Conservation (phyloP, 768 basidiomycete genomes). For the Amanita inopinata region DNA sequence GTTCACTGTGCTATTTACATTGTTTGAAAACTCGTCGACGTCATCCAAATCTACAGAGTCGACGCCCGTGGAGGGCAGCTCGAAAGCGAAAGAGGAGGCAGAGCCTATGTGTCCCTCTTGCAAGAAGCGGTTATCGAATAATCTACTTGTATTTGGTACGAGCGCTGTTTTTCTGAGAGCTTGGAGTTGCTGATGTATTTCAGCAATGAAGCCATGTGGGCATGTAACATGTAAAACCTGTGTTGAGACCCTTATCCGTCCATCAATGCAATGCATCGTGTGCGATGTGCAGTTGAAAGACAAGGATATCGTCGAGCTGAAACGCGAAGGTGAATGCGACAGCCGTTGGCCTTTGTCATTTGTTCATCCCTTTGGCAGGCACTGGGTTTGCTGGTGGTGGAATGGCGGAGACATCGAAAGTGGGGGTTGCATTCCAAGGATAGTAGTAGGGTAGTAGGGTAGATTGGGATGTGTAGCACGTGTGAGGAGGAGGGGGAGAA, state of each 20-base stretch:
- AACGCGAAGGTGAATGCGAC: conserved; percentile 65
- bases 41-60: conserved; percentile 29
- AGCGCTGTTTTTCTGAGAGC: conserved; percentile 8
- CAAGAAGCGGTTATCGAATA: conserved; percentile 79
- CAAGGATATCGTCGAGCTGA: conserved; percentile 73
- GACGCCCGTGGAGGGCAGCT: conserved; percentile 26
- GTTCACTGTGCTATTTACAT: conserved; percentile 71
- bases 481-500: background rate
- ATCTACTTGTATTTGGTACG: conserved; percentile 58
- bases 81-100: conserved; percentile 38
- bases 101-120: conserved; percentile 82
- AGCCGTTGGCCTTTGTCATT: background rate
- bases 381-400: conserved; percentile 96
- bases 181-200: background rate
- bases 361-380: conserved; percentile 32
- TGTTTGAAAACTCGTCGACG: conserved; percentile 27
- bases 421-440: conserved; percentile 82
- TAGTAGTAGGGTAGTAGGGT: no score
- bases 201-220: conserved; percentile 79
- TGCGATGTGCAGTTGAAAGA: conserved; percentile 64
- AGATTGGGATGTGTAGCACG: background rate
- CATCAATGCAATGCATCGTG: conserved; percentile 74
- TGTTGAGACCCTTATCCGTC: conserved; percentile 75
- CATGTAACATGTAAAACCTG: conserved; percentile 92
- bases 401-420: conserved; percentile 75